Evolutionary conservation across 2,329 filamentous ascomycete genomes (phyloP).

Genomic region (Cladosporium sp.): DNA sequence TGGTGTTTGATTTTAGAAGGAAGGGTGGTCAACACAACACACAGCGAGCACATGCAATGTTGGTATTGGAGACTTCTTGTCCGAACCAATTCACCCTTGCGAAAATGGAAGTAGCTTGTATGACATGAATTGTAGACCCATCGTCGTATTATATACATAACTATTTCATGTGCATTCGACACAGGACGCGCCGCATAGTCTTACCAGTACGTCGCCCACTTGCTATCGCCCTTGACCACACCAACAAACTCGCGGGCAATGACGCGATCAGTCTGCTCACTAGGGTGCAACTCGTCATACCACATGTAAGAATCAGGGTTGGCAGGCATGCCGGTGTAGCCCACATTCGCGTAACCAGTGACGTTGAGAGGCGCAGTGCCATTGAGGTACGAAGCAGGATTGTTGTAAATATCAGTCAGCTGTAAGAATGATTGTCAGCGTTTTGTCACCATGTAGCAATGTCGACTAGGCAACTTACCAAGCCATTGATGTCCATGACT

Average conservation of each 20-base stretch:
- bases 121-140: no score
- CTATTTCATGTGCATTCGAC: no score
- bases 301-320: slow-evolving; percentile 62
- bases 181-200: slow-evolving; percentile 7
- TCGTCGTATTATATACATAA: neutral
- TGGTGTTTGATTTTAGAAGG: neutral
- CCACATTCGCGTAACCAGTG: slow-evolving; percentile 52
- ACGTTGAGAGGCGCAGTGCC: slow-evolving; percentile 60
- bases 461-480: slow-evolving; percentile 38
- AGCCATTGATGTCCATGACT: slow-evolving; percentile 62
- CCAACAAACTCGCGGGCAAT: slow-evolving; percentile 55
- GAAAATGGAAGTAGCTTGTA: no score
- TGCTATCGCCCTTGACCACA: slow-evolving; percentile 48
- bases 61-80: no score
- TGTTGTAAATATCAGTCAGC: slow-evolving; percentile 60
- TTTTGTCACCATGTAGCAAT: no score
- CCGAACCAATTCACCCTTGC: no score
- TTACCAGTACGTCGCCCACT: slow-evolving; percentile 43
- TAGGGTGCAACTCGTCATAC: slow-evolving; percentile 71
- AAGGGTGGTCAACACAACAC: no score
- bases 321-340: slow-evolving; percentile 31
- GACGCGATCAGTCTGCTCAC: slow-evolving; percentile 56
- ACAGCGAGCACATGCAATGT: no score
- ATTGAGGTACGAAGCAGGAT: slow-evolving; percentile 59
- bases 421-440: slow-evolving; percentile 21